These are phyloP conservation scores for Colletotrichum trifolii DNA, from an alignment of 2,329 filamentous ascomycete species.

Conservation along the genomic window DNA sequence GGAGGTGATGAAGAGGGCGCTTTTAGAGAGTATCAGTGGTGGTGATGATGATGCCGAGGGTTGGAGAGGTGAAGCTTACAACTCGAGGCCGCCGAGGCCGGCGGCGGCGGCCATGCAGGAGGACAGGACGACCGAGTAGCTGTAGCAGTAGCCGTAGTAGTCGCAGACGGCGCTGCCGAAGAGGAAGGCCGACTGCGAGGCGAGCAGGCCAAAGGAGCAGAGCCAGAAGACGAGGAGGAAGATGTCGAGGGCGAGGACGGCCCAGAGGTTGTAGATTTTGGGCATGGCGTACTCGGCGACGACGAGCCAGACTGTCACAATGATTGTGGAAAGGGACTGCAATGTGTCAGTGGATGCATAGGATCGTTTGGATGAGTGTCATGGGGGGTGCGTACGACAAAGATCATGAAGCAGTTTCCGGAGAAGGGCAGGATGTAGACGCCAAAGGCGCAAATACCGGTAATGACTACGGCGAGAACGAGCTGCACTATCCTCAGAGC, in stretches of 20 bases:
- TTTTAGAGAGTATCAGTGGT: slow-evolving; percentile 38
- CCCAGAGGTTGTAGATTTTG: slow-evolving; percentile 63
- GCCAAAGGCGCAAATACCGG: slow-evolving; percentile 61
- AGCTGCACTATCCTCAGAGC: slow-evolving; percentile 58
- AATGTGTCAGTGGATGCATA: slow-evolving; percentile 25
- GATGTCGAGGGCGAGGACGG: slow-evolving; percentile 61
- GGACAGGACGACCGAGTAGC: slow-evolving; percentile 40
- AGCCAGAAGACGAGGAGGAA: slow-evolving; percentile 66
- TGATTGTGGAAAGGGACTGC: slow-evolving; percentile 56
- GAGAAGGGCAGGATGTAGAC: slow-evolving; percentile 47
- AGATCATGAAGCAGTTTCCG: slow-evolving; percentile 49
- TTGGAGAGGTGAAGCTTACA: slow-evolving; percentile 48
- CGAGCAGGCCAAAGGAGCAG: slow-evolving; percentile 54
- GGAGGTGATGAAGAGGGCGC: slow-evolving; percentile 54
- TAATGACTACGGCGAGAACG: slow-evolving; percentile 55
- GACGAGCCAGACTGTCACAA: slow-evolving; percentile 59
- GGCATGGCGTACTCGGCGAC: slow-evolving; percentile 53
- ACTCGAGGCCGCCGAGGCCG: slow-evolving; percentile 54
- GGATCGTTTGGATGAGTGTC: background rate
- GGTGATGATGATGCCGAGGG: background rate
- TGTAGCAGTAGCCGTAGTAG: slow-evolving; percentile 41
- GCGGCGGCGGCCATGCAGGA: slow-evolving; percentile 48
- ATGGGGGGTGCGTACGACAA: slow-evolving; percentile 51
- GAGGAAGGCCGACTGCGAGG: slow-evolving; percentile 39
- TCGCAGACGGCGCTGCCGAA: slow-evolving; percentile 11